Evolutionary conservation across 2,329 filamentous ascomycete species (phyloP).

Genomic region (Nannizziopsis arthrosporioides): DNA sequence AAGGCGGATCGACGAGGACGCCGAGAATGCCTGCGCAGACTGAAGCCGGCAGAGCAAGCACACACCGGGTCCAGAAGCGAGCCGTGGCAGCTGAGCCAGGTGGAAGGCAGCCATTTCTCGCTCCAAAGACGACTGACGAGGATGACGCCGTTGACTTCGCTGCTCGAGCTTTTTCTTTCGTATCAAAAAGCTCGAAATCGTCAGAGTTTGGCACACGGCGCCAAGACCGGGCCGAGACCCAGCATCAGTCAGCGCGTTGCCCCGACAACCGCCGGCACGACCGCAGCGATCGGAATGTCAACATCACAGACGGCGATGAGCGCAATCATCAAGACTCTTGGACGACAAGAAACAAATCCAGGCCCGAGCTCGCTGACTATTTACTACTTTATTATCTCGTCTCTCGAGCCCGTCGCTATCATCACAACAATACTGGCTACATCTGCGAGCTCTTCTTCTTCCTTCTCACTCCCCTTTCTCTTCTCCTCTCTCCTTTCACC

Average conservation of each 20-base stretch:
- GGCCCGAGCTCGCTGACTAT: background rate
- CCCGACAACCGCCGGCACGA: background rate
- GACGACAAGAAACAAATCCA: background rate
- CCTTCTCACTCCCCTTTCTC: conserved; percentile 2
- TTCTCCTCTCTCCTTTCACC: conserved; percentile 14
- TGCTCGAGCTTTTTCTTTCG: background rate
- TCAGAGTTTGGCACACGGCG: background rate
- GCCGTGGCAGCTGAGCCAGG: background rate
- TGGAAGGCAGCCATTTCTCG: background rate
- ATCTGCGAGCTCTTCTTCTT: conserved; percentile 1
- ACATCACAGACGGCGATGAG: background rate
- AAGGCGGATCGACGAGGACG: background rate
- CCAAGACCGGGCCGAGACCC: background rate
- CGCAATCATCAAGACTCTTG: background rate
- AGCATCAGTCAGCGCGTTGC: background rate
- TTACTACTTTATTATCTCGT: background rate
- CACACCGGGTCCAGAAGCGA: conserved; percentile 10
- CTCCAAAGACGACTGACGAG: background rate
- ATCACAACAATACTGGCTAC: conserved; percentile 12
- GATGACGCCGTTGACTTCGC: background rate
- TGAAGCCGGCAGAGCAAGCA: conserved; percentile 27
- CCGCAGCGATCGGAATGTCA: conserved; percentile 1
- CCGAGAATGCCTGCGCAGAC: conserved; percentile 3
- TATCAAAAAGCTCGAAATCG: background rate
- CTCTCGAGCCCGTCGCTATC: background rate